Evolutionary conservation across 768 basidiomycete species (phyloP).

Genomic region (Mycena vulgaris): DNA sequence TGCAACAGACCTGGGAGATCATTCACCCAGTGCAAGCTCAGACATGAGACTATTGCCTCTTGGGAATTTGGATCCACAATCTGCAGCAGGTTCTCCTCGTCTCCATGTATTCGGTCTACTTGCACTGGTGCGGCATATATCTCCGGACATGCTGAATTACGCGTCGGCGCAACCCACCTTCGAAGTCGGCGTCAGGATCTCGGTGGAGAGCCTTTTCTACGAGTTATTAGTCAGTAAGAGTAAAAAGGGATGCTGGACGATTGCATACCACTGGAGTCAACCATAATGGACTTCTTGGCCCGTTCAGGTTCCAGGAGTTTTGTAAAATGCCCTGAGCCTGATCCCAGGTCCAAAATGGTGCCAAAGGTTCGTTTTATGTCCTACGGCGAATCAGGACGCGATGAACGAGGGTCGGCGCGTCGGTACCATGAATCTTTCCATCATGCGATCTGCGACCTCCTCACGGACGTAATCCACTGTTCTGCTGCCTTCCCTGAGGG

Average conservation of each 20-base stretch:
- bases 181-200: slow-evolving; percentile 85
- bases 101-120: slow-evolving; percentile 82
- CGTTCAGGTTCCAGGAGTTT: slow-evolving; percentile 81
- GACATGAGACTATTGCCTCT: slow-evolving; percentile 93
- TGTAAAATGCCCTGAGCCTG: slow-evolving; percentile 93
- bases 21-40: slow-evolving; percentile 97
- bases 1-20: slow-evolving; percentile 86
- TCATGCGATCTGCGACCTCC: slow-evolving; percentile 91
- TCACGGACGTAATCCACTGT: slow-evolving; percentile 93
- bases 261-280: slow-evolving; percentile 87
- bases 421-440: slow-evolving; percentile 88
- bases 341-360: slow-evolving; percentile 88
- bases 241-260: not conserved
- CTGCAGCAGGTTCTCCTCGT: slow-evolving; percentile 86
- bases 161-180: slow-evolving; percentile 65
- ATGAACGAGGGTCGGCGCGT: slow-evolving; percentile 21
- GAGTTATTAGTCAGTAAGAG: slow-evolving; percentile 7
- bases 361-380: slow-evolving; percentile 92
- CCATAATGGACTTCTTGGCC: slow-evolving; percentile 82
- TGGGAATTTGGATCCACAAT: slow-evolving; percentile 80
- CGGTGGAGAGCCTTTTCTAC: slow-evolving; percentile 80
- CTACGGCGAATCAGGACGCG: slow-evolving; percentile 57
- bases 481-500: slow-evolving; percentile 71
- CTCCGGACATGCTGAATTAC: slow-evolving; percentile 18
- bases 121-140: slow-evolving; percentile 66